A percentile compares a stretch with the other conserved stretches of the same genome.
These are phyloP conservation scores for Neurospora sp. DNA, from an alignment of 495 filamentous ascomycete genomes.

Conservation along the genomic window DNA sequence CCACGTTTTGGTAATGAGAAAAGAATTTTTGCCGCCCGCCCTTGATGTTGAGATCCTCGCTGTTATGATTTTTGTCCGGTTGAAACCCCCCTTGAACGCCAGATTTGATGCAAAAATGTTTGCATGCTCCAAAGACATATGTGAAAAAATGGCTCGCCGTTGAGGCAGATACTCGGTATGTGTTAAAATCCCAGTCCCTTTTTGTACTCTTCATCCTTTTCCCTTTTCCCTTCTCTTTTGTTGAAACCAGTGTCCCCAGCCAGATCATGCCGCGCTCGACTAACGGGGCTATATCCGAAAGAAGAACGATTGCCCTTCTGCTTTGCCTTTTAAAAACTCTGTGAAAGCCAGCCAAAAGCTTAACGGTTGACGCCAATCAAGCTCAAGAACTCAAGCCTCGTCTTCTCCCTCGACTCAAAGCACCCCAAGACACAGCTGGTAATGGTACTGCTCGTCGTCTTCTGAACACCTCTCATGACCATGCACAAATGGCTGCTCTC, in stretches of 20 bases:
- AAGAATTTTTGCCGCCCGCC: neutral
- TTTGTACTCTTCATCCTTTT: neutral
- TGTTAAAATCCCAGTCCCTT: neutral
- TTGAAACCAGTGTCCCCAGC: neutral
- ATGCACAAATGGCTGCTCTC: constrained; percentile 97
- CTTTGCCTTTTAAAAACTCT: constrained; percentile 1
- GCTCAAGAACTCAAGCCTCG: constrained; percentile 85
- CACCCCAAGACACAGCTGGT: constrained; percentile 95
- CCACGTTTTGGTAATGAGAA: neutral
- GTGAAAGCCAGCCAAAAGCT: neutral
- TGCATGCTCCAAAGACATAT: neutral
- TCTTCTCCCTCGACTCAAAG: constrained; percentile 87
- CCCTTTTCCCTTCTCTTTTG: neutral
- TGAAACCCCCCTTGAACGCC: neutral
- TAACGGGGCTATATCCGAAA: neutral
- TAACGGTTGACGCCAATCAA: constrained; percentile 51
- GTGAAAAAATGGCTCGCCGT: constrained; percentile 6
- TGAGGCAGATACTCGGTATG: constrained; percentile 7
- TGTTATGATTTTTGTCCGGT: constrained; percentile 1
- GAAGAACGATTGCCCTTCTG: constrained; percentile 1
- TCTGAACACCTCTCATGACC: constrained; percentile 92
- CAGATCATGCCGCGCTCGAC: neutral
- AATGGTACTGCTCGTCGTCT: constrained; percentile 75
- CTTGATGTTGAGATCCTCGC: constrained; percentile 24
- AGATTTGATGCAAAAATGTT: neutral